Evolutionary conservation across 2,329 filamentous ascomycete genomes (phyloP), one percentile per base, ranked within the genome.

Genomic region (Diaporthe batatas): DNA sequence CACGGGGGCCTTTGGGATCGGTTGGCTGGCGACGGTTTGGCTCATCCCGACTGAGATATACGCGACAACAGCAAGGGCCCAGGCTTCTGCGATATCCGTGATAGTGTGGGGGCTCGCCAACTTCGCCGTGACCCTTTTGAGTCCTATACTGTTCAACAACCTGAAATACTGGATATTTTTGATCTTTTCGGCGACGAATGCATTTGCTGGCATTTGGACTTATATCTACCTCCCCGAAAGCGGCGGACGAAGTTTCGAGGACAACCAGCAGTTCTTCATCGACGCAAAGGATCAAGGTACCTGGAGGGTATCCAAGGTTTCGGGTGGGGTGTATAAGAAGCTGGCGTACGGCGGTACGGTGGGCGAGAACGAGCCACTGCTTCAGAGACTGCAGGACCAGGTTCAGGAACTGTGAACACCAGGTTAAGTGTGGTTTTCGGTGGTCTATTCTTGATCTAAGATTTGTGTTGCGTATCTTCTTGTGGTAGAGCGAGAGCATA

Each of bases 21-120:
- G 87, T 32, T 91, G 89, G 89, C 82, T 91, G 2, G 82, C 88
- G 0, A 88, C 89, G 1, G 84, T 88, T 23, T 91, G 89, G 89
- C 81, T 91, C 4, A 88, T 90, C 49, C 88, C 88, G 0, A 90
- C 88, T 0, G 88, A 90, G 75, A 89, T 90, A 71, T 90, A 84
- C 75, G 87, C 88, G 0, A 88, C 86, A 3, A 85, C 85, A 1
- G 86, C 86, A 0, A 83, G 88, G 18, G 87, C 87, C 1, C 85
- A 89, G 77, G 88, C 87, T 0, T 87, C 87, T 3, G 87, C 87
- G 42, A 83, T 89, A 39, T 86, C 83, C 18, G 88, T 90, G 65
- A 85, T 87, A 44, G 79, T 89, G 25, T 90, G 88, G 88, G 88
- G 88, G 1, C 73, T 90, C 1, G 85, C 87, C 54, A 91, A 91